Evolutionary conservation across 140 eudicot genomes (phyloP), one percentile per base, ranked within the genome.

Genomic region (Cichorium intybus): DNA sequence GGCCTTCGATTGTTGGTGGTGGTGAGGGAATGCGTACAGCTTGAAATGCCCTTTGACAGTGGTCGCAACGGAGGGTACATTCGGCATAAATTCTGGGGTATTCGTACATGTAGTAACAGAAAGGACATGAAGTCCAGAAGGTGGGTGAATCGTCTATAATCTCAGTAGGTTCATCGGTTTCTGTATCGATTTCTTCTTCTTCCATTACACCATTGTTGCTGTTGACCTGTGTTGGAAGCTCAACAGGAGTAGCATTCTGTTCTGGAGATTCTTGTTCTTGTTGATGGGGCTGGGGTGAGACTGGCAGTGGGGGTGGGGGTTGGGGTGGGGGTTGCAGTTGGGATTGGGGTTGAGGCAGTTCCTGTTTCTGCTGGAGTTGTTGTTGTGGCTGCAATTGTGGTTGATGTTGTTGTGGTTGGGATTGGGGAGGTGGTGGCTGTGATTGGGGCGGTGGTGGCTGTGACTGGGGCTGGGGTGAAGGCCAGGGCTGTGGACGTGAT

Each of bases 121-220:
- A 91, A 6, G 97, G 96, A 49, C 97, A 91, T 2, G 91, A 81
- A 16, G 98, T 92, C 98, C 98, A 92, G 54, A 92, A 82, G 16
- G 74, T 80, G 24, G 81, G 46, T 0, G 78, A 43, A 26, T 66
- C 80, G 49, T 84, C 87, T 18, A 24, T 62, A 56, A 56, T 29
- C 39, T 17, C 84, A 67, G 16, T 56, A 12, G 47, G 54, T 14
- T 29, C 48, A 11, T 16, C 62, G 8, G 18, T 41, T 17, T 52
- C 62, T 29, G 15, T 55, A 15, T 56, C 79, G 9, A 45, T 34
- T 57, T 28, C 58, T 26, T n/a, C n/a, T 49, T 43, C 70, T 22
- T 46, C 72, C 67, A 49, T 56, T 18, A 70, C 73, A 43, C 56
- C 73, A 70, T 62, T 47, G 31, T 50, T 16, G 20, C 22, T 22